Conservation (phyloP, 2,329 filamentous ascomycete genomes). For the Cryphonectria japonica region DNA sequence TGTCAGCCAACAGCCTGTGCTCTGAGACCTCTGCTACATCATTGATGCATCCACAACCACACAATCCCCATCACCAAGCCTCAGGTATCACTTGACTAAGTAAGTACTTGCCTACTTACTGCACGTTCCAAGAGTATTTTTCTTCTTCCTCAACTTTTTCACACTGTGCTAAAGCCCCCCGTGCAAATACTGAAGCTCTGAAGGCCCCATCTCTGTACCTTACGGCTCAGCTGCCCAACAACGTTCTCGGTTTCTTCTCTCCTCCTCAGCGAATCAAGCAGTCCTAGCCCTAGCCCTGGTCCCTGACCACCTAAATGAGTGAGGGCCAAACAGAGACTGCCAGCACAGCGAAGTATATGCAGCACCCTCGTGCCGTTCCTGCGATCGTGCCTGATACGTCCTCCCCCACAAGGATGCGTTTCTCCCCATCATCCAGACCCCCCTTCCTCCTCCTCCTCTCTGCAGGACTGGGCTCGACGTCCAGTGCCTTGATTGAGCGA, state of each 20-base stretch:
- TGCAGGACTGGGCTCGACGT: not conserved
- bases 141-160: not conserved
- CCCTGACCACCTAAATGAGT: not conserved
- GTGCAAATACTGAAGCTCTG: not conserved
- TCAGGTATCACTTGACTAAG: not conserved
- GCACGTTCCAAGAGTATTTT: not conserved
- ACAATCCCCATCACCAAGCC: not conserved
- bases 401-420: constrained; percentile 15
- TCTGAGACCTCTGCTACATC: no score
- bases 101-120: not conserved
- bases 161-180: not conserved
- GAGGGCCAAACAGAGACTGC: not conserved
- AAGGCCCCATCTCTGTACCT: not conserved
- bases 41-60: no score
- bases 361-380: constrained; percentile 7
- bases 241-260: not conserved
- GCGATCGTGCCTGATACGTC: constrained; percentile 12
- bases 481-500: constrained; percentile 10
- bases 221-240: not conserved
- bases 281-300: not conserved
- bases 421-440: not conserved
- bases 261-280: not conserved
- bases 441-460: not conserved
- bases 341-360: constrained; percentile 1
- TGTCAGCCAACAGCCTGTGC: no score